Evolutionary conservation across 2,329 filamentous ascomycete genomes (phyloP), one percentile per base, ranked within the genome.

Genomic region (Arthrobotrys sphaeroides): DNA sequence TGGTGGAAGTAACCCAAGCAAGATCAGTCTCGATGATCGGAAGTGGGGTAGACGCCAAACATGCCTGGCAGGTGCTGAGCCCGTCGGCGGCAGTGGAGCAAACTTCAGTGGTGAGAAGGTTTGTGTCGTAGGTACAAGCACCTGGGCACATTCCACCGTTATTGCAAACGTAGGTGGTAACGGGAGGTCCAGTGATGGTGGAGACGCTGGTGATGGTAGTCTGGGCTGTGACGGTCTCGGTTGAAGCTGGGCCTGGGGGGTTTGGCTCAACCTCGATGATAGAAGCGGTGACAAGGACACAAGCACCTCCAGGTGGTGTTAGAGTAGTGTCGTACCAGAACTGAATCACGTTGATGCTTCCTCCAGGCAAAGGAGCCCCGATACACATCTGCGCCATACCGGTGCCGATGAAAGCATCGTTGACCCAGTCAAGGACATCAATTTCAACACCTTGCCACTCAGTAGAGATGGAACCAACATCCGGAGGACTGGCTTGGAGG

Each of bases 261-360:
- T 2, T 51, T 60, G 38, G 59, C 1, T 62, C 16, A 9, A 62
- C 38, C 5, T 40, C 66, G 13, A 55, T 3, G 6, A 62, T 40
- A 3, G 22, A 18, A 31, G 43, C 60, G 13, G 24, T 22, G 5
- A 60, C 31, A 20, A 40, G 47, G 38, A 53, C 51, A 55, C 69
- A 73, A 24, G 18, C 22, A 13, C 61, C 69, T 33, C 26, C 70
- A 7, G 70, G 61, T 13, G 70, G 70, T 6, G 40, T 40, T 7
- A 67, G 26, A 55, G 36, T 62, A 22, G 51, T 45, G 31, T 74
- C 70, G 16, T 74, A 74, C 62, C 55, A 74, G 49, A 64, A 74
- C 26, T 68, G 18, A 31, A 74, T 57, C 5, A 74, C 43, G 16
- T 57, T 57, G 16, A 61, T 49, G 3, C 55, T 49, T 9, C 43